Base-by-base conservation (phyloP, 1,139 yeast genomes). In the Hyphopichia wangnamkhiaoensis region DNA sequence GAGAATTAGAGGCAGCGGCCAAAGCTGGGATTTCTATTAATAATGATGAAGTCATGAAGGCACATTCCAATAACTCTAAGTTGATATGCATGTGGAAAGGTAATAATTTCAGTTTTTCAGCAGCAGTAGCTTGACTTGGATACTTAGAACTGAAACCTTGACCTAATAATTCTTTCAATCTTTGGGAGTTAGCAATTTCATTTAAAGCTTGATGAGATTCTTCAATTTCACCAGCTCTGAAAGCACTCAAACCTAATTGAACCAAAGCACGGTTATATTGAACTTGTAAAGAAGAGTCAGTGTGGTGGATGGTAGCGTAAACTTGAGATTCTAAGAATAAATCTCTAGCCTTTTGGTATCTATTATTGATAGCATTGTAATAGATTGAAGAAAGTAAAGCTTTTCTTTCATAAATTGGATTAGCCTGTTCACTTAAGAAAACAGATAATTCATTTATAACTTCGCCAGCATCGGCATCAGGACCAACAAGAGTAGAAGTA, bases 31-130 rank as follows among this genome's bases (percentile, higher is more conserved):
- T 84, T 71, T 94, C 98, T 54, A 89, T 80, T 60, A 94, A 79
- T 65, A 94, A 74, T 31, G 96, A 88, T 46, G 91, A 77, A 10
- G 98, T 93, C 75, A 90, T 80, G 73, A 86, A 91, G 41, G 88
- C 96, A 62, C 95, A 86, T 69, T 94, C 98, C 55, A 94, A 78
- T 54, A 94, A 80, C 71, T 94, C 98, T 56, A 91, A 75, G 67
- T 94, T 94, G 64, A 94, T 90, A 70, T 94, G 99, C 85, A 89
- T 91, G 69, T 94, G 98, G 85, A 87, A 94, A 44, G 99, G 99
- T 60, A 93, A 76, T 62, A 90, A 79, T 61, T 91, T 85, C 63
- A 85, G 95, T 58, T 80, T 85, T 60, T 84, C 93, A 47, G 76
- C 78, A 16, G 71, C 65, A 39, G 80, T 67, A 25, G 79, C 75